Conservation (phyloP, 31 red algal species). For the Porphyra umbilicalis region DNA sequence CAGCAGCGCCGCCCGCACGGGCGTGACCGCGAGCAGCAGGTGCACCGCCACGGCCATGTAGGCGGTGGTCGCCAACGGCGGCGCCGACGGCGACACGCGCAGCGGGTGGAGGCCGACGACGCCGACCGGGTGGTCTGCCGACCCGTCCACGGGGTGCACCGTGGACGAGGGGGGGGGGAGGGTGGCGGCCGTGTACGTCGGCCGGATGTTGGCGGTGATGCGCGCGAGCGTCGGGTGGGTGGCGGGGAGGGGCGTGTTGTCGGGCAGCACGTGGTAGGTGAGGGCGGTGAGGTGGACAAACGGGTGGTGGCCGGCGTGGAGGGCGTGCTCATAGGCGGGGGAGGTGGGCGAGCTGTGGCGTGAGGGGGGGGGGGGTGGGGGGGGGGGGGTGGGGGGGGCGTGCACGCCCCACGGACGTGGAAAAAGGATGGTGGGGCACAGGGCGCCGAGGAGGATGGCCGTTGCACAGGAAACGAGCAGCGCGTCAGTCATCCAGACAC, state of each 20-base stretch:
- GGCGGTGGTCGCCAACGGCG: constrained; percentile 32
- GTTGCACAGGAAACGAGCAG: no score
- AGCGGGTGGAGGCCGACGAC: constrained; percentile 13
- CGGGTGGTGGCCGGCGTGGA: constrained; percentile 64
- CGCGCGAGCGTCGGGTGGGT: constrained; percentile 32
- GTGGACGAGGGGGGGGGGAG: not conserved
- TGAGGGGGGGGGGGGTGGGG: no score
- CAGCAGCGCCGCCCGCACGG: constrained; percentile 36
- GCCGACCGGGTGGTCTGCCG: constrained; percentile 6
- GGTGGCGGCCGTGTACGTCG: constrained; percentile 17
- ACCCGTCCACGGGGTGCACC: constrained; percentile 7
- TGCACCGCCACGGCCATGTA: constrained; percentile 60
- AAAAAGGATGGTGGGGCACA: no score
- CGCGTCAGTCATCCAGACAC: no score
- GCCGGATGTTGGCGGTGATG: constrained; percentile 30
- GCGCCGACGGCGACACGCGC: constrained; percentile 31
- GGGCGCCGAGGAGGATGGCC: no score
- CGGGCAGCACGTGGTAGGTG: constrained; percentile 56
- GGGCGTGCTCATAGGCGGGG: constrained; percentile 65
- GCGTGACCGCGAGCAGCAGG: constrained; percentile 33
- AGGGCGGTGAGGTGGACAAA: constrained; percentile 51
- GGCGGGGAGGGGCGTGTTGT: constrained; percentile 44
- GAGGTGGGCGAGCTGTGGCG: constrained; percentile 20
- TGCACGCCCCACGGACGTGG: no score
- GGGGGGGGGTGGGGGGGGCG: not conserved